These are phyloP conservation scores for Crithidia acanthocephali DNA, from an alignment of 208 protist genomes.

Conservation along the genomic window DNA sequence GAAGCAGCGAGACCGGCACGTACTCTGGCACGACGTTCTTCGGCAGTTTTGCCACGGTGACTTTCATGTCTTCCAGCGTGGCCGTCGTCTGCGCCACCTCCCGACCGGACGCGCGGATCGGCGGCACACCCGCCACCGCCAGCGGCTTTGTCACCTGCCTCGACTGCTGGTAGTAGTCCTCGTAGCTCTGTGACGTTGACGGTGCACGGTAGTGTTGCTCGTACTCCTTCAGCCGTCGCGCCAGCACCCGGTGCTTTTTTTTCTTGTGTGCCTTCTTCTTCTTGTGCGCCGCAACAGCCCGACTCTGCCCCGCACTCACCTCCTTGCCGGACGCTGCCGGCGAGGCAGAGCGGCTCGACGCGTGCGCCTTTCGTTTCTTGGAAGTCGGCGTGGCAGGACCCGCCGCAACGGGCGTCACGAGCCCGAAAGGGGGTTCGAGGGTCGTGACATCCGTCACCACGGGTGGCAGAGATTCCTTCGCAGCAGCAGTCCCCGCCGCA, in stretches of 20 bases:
- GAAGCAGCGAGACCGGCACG: slow-evolving; percentile 41
- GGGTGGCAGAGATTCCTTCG: slow-evolving; percentile 9
- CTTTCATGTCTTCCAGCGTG: slow-evolving; percentile 41
- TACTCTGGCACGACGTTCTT: slow-evolving; percentile 29
- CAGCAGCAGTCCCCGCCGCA: not conserved
- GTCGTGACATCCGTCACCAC: not conserved
- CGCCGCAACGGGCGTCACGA: not conserved
- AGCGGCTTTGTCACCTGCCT: not conserved
- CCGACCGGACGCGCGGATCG: slow-evolving; percentile 17
- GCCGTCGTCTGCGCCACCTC: slow-evolving; percentile 20
- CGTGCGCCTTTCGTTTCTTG: not conserved
- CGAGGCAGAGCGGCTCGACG: not conserved
- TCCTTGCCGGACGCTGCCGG: not conserved
- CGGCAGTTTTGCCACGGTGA: slow-evolving; percentile 39
- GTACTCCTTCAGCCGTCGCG: slow-evolving; percentile 56
- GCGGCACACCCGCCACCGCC: not conserved
- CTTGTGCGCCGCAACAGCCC: not conserved
- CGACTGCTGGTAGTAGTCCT: slow-evolving; percentile 55
- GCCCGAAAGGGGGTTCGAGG: not conserved
- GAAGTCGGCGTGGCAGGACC: not conserved
- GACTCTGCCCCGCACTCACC: not conserved
- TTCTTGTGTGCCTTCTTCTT: slow-evolving; percentile 23
- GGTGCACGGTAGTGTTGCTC: slow-evolving; percentile 50
- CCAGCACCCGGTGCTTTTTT: slow-evolving; percentile 32
- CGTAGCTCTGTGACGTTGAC: slow-evolving; percentile 50